phyloP scores from a whole-genome alignment of 305 asterid species.

The Fraxinus paxiana region DNA sequence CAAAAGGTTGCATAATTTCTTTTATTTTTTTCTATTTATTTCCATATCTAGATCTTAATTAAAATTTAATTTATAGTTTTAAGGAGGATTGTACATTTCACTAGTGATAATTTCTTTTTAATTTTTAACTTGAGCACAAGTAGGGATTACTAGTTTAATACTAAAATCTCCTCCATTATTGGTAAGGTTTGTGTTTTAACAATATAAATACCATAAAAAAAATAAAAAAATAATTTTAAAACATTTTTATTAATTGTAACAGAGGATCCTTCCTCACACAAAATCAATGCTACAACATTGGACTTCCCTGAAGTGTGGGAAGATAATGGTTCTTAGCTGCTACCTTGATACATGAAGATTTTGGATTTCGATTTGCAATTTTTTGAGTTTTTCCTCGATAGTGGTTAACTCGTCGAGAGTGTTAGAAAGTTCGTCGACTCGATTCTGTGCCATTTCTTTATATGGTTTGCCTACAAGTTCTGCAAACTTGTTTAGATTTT shows the following conservation, averaged over 20 bases:
- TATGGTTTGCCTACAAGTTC: conserved; percentile 59
- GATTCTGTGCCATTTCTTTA: conserved; percentile 53
- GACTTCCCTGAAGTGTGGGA: not conserved
- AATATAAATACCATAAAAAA: not conserved
- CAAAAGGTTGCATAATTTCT: not conserved
- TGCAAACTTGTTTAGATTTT: conserved; percentile 48
- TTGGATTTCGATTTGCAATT: conserved; percentile 66
- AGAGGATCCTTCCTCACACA: not conserved
- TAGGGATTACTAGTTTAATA: not conserved
- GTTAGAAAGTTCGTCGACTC: conserved; percentile 45
- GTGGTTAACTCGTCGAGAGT: conserved; percentile 57
- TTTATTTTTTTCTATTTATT: not conserved
- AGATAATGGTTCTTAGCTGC: conserved; percentile 12
- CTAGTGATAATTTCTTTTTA: not conserved
- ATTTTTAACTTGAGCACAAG: not conserved
- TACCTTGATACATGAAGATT: conserved; percentile 62
- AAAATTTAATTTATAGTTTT: not conserved
- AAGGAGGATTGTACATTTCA: not conserved
- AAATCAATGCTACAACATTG: conserved; percentile 18
- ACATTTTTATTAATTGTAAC: not conserved
- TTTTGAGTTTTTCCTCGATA: conserved; percentile 46
- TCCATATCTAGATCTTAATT: not conserved
- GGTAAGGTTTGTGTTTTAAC: not conserved
- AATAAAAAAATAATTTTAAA: not conserved
- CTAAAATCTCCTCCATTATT: not conserved